phyloP scores from a whole-genome alignment of 192 early-diverging fungal species.

The Coemansia aciculifera region DNA sequence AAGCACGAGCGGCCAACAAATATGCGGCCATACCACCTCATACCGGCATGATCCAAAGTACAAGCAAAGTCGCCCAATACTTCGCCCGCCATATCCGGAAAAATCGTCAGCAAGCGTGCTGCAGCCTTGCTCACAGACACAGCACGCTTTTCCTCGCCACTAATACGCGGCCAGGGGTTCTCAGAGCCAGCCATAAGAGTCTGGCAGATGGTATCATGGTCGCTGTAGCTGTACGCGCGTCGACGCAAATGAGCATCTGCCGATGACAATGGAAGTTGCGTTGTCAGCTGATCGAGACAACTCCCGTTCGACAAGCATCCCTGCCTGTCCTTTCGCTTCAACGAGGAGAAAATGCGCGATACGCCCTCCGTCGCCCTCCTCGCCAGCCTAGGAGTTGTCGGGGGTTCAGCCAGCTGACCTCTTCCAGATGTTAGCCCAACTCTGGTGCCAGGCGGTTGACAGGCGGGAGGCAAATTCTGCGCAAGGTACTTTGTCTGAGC shows the following conservation, averaged over 20 bases:
- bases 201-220: slow-evolving; percentile 17
- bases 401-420: neutral
- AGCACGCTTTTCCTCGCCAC: neutral
- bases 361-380: neutral
- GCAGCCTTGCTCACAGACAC: neutral
- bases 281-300: neutral
- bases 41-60: slow-evolving; percentile 44
- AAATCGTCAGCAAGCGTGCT: slow-evolving; percentile 11
- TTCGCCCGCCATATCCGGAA: slow-evolving; percentile 19
- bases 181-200: neutral
- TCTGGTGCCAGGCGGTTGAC: neutral
- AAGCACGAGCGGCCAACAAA: slow-evolving; percentile 23
- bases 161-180: neutral
- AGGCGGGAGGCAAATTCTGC: neutral
- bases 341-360: neutral
- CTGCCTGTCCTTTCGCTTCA: neutral
- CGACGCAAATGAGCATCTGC: slow-evolving; percentile 1
- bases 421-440: neutral
- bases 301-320: neutral
- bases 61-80: slow-evolving; percentile 28
- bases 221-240: slow-evolving; percentile 16
- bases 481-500: neutral
- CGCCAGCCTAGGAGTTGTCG: neutral
- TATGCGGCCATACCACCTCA: slow-evolving; percentile 50
- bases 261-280: slow-evolving; percentile 9